phyloP scores from a whole-genome alignment of 371 early-diverging fungal genomes.

The Dichotomocladium elegans region DNA sequence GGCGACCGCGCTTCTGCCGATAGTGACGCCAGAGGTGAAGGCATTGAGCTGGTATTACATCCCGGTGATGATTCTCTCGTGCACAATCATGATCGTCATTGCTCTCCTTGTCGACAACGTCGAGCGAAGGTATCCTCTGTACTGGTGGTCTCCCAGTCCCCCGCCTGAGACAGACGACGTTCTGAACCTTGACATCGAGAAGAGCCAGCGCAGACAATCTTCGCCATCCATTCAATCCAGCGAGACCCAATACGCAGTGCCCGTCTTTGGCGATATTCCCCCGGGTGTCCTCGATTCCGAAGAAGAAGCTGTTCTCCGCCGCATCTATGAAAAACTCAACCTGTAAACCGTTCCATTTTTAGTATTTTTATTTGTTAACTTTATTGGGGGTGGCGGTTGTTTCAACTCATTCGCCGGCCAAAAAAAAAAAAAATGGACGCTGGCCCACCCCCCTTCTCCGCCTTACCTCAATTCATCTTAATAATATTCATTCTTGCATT shows the following conservation, averaged over 20 bases:
- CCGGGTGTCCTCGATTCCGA: not conserved
- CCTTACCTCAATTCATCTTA: too few species aligned
- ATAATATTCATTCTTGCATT: too few species aligned
- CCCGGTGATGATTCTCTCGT: constrained; percentile 50
- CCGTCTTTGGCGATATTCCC: not conserved
- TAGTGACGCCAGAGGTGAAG: constrained; percentile 32
- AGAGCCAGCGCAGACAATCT: not conserved
- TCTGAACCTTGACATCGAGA: too few species aligned
- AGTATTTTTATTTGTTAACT: too few species aligned
- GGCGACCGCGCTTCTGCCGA: constrained; percentile 69
- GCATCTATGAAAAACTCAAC: not conserved
- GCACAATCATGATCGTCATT: constrained; percentile 49
- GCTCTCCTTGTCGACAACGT: constrained; percentile 69
- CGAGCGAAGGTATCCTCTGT: constrained; percentile 60
- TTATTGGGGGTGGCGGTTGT: too few species aligned
- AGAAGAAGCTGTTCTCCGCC: not conserved
- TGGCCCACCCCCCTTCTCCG: too few species aligned
- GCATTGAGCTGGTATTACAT: constrained; percentile 61
- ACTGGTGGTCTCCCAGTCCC: constrained; percentile 54
- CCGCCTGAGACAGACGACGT: not conserved
- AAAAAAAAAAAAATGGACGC: too few species aligned
- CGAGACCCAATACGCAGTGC: not conserved
- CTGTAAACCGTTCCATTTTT: too few species aligned
- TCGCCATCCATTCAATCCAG: not conserved
- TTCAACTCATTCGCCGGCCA: too few species aligned